These are phyloP conservation scores for Papilionanthe hybrid DNA, from an alignment of 116 monocot species.

Conservation along the genomic window DNA sequence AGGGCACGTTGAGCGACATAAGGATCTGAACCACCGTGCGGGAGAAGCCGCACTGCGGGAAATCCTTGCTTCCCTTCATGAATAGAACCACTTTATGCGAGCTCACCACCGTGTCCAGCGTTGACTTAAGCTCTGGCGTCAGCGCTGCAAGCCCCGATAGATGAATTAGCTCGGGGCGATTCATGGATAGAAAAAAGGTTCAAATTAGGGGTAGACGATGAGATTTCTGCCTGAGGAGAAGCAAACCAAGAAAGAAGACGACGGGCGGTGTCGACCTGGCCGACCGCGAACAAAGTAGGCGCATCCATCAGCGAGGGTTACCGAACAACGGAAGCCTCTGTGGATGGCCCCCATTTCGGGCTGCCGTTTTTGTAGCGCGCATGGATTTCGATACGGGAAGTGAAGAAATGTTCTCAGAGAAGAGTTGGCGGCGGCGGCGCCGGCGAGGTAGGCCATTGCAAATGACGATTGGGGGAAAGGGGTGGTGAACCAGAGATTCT, in stretches of 20 bases:
- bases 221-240: neutral
- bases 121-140: constrained; percentile 59
- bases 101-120: constrained; percentile 72
- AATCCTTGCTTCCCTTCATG: constrained; percentile 90
- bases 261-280: neutral
- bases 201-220: neutral
- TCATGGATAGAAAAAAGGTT: neutral
- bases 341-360: neutral
- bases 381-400: neutral
- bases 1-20: constrained; percentile 65
- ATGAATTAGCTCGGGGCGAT: neutral
- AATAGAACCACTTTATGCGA: constrained; percentile 81
- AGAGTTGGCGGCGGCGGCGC: neutral
- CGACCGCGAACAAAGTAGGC: neutral
- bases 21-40: constrained; percentile 85
- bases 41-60: constrained; percentile 95
- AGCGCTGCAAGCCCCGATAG: constrained; percentile 13
- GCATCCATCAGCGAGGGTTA: neutral
- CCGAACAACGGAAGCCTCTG: neutral
- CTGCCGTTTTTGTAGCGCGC: neutral
- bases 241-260: neutral
- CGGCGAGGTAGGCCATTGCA: constrained; percentile 10
- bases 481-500: too few species aligned
- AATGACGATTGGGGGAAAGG: too few species aligned
- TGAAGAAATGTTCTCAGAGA: constrained; percentile 2